Percentiles rank a stretch among this genome's conserved stretches.
phyloP scores from a whole-genome alignment of 495 filamentous ascomycete genomes.

The Penicillium ochrochloron region DNA sequence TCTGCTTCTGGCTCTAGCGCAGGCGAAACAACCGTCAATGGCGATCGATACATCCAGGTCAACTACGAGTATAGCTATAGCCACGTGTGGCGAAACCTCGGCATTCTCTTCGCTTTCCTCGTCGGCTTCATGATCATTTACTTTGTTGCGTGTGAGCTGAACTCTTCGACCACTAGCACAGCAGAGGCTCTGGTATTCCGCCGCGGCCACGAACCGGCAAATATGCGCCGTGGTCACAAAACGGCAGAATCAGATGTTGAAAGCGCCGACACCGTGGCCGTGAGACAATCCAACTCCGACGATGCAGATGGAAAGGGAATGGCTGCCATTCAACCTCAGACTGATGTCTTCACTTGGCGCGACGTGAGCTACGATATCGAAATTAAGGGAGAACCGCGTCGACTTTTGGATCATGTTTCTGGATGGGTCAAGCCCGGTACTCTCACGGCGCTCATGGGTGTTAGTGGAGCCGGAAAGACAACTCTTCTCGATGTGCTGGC shows the following conservation, averaged over 20 bases:
- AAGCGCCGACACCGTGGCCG: constrained; percentile 60
- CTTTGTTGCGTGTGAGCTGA: constrained; percentile 43
- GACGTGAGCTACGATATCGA: constrained; percentile 72
- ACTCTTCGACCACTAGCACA: constrained; percentile 38
- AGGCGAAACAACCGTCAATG: constrained; percentile 51
- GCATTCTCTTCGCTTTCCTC: constrained; percentile 65
- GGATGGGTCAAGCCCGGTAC: constrained; percentile 73
- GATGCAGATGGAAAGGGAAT: constrained; percentile 52
- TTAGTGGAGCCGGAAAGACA: constrained; percentile 68
- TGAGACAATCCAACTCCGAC: not conserved
- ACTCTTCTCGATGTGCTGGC: constrained; percentile 66
- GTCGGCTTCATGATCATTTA: constrained; percentile 58
- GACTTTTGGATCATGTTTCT: constrained; percentile 65
- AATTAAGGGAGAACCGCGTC: constrained; percentile 59
- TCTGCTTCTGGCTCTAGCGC: constrained; percentile 53
- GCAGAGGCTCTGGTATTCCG: constrained; percentile 50
- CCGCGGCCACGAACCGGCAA: constrained; percentile 35
- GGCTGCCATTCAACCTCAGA: constrained; percentile 52
- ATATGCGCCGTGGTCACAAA: constrained; percentile 40
- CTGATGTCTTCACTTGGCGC: constrained; percentile 75
- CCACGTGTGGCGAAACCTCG: constrained; percentile 70
- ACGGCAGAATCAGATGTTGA: constrained; percentile 35
- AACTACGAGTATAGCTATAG: constrained; percentile 57
- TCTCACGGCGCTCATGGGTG: constrained; percentile 69
- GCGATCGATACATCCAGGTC: constrained; percentile 52